Evolutionary conservation across 2,329 filamentous ascomycete species (phyloP).

Genomic region (Trichoderma afroharzianum): DNA sequence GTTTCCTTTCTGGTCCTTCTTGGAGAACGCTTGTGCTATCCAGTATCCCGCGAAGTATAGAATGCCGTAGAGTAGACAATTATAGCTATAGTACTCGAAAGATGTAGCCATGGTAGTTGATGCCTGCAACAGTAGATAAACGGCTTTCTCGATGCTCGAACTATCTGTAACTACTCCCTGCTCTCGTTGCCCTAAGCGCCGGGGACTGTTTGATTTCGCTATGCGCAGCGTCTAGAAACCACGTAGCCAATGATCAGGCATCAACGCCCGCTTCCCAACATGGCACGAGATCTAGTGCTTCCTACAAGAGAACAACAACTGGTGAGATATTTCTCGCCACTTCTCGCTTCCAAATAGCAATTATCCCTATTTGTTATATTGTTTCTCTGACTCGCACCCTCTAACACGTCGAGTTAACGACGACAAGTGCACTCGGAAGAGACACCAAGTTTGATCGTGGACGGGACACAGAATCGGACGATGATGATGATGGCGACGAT

Average conservation of each 20-base stretch:
- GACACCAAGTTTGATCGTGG: conserved; percentile 46
- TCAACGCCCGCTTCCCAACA: background rate
- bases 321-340: background rate
- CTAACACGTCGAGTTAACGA: conserved; percentile 65
- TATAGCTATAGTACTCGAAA: no score
- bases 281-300: background rate
- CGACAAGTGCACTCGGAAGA: conserved; percentile 58
- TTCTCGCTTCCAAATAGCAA: background rate
- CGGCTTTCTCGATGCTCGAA: no score
- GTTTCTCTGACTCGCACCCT: background rate
- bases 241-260: background rate
- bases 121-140: no score
- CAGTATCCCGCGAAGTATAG: no score
- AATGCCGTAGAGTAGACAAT: no score
- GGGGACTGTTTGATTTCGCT: background rate
- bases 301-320: background rate
- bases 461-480: conserved; percentile 24
- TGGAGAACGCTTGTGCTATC: no score
- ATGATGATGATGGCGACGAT: conserved; percentile 42
- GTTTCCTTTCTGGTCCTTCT: background rate
- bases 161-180: no score
- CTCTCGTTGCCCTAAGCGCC: no score
- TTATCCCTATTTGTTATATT: background rate
- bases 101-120: no score
- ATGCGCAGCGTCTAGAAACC: background rate